Percentiles rank a stretch among this genome's conserved stretches.
Evolutionary conservation across 2,329 filamentous ascomycete genomes (phyloP).

Genomic region (Pseudogymnoascus sp.): DNA sequence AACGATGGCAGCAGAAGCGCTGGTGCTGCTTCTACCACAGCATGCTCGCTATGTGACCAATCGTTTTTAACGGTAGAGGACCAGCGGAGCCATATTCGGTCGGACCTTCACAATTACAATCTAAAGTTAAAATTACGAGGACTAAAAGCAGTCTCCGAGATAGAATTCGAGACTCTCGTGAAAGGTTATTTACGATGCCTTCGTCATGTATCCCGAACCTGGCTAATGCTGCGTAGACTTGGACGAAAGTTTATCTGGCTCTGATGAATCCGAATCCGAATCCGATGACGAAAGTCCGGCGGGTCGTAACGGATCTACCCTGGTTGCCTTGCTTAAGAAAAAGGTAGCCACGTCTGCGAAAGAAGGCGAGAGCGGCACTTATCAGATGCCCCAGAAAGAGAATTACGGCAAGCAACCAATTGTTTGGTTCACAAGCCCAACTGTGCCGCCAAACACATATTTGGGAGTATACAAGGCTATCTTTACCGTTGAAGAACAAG

Average conservation of each 20-base stretch:
- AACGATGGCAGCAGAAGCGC: background rate
- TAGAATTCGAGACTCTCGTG: slow-evolving; percentile 79
- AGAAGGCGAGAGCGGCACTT: slow-evolving; percentile 41
- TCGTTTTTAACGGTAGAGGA: slow-evolving; percentile 67
- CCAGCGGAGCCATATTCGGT: slow-evolving; percentile 78
- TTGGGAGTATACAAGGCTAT: slow-evolving; percentile 81
- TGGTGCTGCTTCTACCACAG: slow-evolving; percentile 48
- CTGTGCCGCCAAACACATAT: slow-evolving; percentile 68
- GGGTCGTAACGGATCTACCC: slow-evolving; percentile 56
- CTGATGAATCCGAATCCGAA: slow-evolving; percentile 61
- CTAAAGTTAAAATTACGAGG: slow-evolving; percentile 83
- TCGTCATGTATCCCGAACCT: background rate
- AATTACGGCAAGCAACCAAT: slow-evolving; percentile 64
- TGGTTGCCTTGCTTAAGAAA: slow-evolving; percentile 71
- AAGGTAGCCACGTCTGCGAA: slow-evolving; percentile 63
- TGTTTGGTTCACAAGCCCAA: slow-evolving; percentile 75
- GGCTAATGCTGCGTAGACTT: slow-evolving; percentile 43
- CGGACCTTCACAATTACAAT: slow-evolving; percentile 90
- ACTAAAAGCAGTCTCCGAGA: slow-evolving; percentile 62
- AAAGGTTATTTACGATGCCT: slow-evolving; percentile 35
- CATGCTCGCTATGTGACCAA: slow-evolving; percentile 73
- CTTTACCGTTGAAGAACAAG: slow-evolving; percentile 65
- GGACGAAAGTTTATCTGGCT: slow-evolving; percentile 88
- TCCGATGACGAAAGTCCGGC: slow-evolving; percentile 48
- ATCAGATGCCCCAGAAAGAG: slow-evolving; percentile 41